Conservation (phyloP, 2,329 filamentous ascomycete genomes). For the Periconia digitata region DNA sequence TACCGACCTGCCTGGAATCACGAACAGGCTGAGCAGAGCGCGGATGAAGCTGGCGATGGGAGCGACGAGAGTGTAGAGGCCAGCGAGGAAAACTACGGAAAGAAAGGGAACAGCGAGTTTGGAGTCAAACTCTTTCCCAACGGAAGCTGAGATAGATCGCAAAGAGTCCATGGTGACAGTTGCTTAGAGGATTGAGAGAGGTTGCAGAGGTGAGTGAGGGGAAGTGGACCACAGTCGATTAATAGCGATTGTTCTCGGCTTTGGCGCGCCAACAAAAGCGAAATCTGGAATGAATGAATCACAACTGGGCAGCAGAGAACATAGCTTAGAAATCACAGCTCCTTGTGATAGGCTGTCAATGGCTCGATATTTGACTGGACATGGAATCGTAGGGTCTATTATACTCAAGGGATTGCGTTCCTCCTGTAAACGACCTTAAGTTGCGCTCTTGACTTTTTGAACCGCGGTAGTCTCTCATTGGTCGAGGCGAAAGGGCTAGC, state of each 20-base stretch:
- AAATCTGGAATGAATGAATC: not conserved
- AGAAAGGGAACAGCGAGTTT: slow-evolving; percentile 30
- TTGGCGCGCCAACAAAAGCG: not conserved
- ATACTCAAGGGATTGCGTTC: not conserved
- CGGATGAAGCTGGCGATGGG: slow-evolving; percentile 50
- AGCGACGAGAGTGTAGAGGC: slow-evolving; percentile 31
- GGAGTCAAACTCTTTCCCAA: slow-evolving; percentile 38
- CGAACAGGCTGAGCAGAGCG: slow-evolving; percentile 51
- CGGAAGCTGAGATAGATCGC: slow-evolving; percentile 20
- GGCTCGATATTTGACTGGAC: too few relatives aligned
- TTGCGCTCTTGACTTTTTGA: not conserved
- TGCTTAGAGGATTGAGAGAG: not conserved
- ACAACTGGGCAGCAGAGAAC: not conserved
- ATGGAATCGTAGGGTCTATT: too few relatives aligned
- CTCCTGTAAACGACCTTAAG: not conserved
- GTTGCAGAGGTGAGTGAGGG: not conserved
- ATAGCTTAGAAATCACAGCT: too few relatives aligned
- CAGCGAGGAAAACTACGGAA: slow-evolving; percentile 31
- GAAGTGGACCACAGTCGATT: not conserved
- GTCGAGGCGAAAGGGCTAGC: slow-evolving; percentile 1
- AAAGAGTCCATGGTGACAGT: slow-evolving; percentile 17
- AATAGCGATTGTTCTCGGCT: slow-evolving; percentile 5
- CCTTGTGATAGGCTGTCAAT: too few relatives aligned
- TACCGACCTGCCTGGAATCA: slow-evolving; percentile 52
- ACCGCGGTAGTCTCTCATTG: slow-evolving; percentile 8